Conservation (phyloP, 2,329 filamentous ascomycete species). For the Fusarium newnesense region DNA sequence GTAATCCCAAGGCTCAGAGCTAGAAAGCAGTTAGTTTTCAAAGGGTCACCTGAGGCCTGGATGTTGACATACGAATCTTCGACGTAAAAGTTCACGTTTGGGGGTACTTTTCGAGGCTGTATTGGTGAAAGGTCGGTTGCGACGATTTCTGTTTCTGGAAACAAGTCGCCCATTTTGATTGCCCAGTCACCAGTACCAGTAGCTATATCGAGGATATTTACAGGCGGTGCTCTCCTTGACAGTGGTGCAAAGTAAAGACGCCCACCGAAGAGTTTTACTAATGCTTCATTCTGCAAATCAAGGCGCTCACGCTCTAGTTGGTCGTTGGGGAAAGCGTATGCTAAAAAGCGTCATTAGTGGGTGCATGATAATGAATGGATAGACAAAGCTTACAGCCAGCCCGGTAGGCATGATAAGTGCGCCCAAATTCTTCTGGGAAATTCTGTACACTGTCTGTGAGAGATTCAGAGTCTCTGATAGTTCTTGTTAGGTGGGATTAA, state of each 20-base stretch:
- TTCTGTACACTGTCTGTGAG: constrained; percentile 55
- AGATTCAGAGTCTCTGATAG: constrained; percentile 48
- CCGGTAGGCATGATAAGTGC: constrained; percentile 60
- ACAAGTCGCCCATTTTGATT: constrained; percentile 72
- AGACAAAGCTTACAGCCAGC: constrained; percentile 55
- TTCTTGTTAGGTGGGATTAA: constrained; percentile 27
- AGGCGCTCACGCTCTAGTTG: constrained; percentile 54
- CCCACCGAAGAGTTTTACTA: constrained; percentile 53
- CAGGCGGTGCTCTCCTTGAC: constrained; percentile 49
- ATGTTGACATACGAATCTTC: constrained; percentile 65
- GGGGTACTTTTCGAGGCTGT: constrained; percentile 72
- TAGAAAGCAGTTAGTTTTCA: constrained; percentile 35
- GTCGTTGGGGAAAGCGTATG: constrained; percentile 60
- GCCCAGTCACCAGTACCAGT: constrained; percentile 68
- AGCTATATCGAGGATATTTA: constrained; percentile 55
- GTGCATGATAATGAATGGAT: not conserved
- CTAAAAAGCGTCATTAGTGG: constrained; percentile 41
- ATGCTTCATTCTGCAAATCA: constrained; percentile 51
- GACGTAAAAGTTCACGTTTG: constrained; percentile 79
- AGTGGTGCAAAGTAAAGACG: constrained; percentile 57
- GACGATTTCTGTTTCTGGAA: constrained; percentile 66
- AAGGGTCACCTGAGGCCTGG: not conserved
- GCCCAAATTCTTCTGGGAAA: constrained; percentile 56
- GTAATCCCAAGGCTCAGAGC: constrained; percentile 61
- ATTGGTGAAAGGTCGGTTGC: constrained; percentile 76